phyloP scores from a whole-genome alignment of 441 rosid genomes.

The Sinapis alba region DNA sequence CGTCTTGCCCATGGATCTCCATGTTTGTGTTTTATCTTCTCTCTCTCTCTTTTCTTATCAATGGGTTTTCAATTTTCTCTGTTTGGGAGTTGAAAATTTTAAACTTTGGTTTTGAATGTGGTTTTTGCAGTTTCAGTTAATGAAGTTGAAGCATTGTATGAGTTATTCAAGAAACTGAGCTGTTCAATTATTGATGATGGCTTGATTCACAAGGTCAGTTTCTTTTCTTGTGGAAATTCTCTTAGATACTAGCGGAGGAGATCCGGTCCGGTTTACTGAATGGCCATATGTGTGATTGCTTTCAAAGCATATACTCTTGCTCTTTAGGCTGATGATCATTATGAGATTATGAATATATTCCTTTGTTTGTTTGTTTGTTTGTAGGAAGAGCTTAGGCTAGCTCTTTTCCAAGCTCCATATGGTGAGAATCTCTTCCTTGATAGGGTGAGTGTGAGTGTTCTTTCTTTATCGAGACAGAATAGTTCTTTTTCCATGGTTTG shows the following conservation, averaged over 20 bases:
- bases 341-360: background rate
- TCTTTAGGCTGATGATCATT: too few relatives aligned
- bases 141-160: conserved; percentile 79
- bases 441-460: conserved; percentile 37
- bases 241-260: too few relatives aligned
- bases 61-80: background rate
- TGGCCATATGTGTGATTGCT: too few relatives aligned
- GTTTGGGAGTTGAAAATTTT: background rate
- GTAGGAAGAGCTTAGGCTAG: conserved; percentile 84
- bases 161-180: conserved; percentile 75
- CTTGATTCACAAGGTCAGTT: conserved; percentile 79
- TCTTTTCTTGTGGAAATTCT: too few relatives aligned
- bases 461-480: background rate
- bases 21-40: conserved; percentile 45
- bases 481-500: conserved; percentile 5
- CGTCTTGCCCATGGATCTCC: conserved; percentile 65
- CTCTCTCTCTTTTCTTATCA: background rate
- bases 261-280: too few relatives aligned
- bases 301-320: background rate
- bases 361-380: too few relatives aligned
- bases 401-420: conserved; percentile 53
- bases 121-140: conserved; percentile 64
- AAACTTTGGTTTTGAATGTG: background rate
- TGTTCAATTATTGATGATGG: conserved; percentile 72
- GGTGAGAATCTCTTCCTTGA: conserved; percentile 79